A percentile compares a stretch with the other conserved stretches of the same genome.
Conservation (phyloP, 225 moss, liverwort and hornwort genomes). For the Pseudoscleropodium purum region DNA sequence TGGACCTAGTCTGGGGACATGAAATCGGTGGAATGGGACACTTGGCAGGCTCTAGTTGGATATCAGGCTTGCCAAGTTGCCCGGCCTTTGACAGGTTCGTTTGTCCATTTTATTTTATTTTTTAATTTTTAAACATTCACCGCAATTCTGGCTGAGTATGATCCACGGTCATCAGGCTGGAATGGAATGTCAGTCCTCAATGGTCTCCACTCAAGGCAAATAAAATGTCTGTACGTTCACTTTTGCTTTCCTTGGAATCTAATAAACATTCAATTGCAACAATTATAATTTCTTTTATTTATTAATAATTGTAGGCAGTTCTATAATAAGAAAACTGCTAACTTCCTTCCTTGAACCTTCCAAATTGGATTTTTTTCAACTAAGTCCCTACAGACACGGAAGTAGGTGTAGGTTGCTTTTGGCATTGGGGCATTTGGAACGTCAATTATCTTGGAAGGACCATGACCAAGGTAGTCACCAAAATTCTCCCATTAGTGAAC, state of each 20-base stretch:
- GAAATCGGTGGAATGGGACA: neutral
- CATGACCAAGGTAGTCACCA: too few species aligned
- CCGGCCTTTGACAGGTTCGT: neutral
- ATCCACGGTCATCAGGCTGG: neutral
- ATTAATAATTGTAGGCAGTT: neutral
- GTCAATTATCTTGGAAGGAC: too few species aligned
- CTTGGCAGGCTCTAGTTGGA: neutral
- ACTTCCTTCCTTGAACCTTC: neutral
- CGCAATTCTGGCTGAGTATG: neutral
- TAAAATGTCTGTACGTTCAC: neutral
- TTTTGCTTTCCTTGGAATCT: neutral
- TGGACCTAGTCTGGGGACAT: constrained; percentile 7
- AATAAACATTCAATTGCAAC: neutral
- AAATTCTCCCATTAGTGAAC: too few species aligned
- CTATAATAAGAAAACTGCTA: neutral
- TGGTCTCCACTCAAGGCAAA: neutral
- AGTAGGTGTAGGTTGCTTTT: neutral
- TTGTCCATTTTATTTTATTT: too few species aligned
- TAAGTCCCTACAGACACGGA: neutral
- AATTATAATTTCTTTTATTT: too few species aligned
- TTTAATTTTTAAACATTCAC: neutral
- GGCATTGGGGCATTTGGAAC: too few species aligned
- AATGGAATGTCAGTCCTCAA: neutral
- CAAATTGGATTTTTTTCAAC: neutral
- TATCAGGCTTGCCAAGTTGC: neutral